Base-by-base conservation (phyloP, 2,329 filamentous ascomycete genomes). In the Elsinoe arachidis region DNA sequence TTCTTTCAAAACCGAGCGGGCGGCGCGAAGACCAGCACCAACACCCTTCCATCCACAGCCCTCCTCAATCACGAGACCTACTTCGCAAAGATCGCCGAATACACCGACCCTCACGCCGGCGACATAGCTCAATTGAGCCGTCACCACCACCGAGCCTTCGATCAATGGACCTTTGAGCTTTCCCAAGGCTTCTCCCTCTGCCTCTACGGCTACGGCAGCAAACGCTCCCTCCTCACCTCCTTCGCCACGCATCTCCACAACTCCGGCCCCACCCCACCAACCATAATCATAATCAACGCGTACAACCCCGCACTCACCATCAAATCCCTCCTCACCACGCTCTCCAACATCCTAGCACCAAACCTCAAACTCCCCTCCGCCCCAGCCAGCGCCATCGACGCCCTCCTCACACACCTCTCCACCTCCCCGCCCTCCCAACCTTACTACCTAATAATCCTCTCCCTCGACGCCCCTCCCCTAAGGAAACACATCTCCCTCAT, bases 41-140 rank as follows among this genome's bases (percentile, higher is more conserved):
- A 93, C 63, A 95, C 84, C 0, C 77, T 97, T 4, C 80, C 86
- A 0, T 84, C 86, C 3, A 76, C 95, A 34, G 77, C 82, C 3
- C 76, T 96, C 10, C 82, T 97, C 58, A 90, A 88, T 1, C 91
- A 96, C 66, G 91, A 97, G 58, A 90, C 96, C 68, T 99, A 93
- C 72, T 95, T 95, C 65, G 78, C 81, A 44, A 73, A 86, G 30
- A 76, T 88, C 30, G 79, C 81, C 26, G 75, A 80, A 35, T 83
- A 84, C 62, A 68, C 78, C 59, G 87, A 95, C 63, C 81, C 80
- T 0, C 91, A 96, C 69, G 75, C 76, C 34, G 72, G 78, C 2
- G 88, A 95, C 62, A 81, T 88, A 53, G 77, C 81, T 15, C 86
- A 87, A 62, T 76, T 99, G 23, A 78, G 87, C 63, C 80, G 83